Percentiles rank a stretch among this genome's conserved stretches.
Conservation (phyloP, 2,329 filamentous ascomycete genomes). For the Fusarium palustre region DNA sequence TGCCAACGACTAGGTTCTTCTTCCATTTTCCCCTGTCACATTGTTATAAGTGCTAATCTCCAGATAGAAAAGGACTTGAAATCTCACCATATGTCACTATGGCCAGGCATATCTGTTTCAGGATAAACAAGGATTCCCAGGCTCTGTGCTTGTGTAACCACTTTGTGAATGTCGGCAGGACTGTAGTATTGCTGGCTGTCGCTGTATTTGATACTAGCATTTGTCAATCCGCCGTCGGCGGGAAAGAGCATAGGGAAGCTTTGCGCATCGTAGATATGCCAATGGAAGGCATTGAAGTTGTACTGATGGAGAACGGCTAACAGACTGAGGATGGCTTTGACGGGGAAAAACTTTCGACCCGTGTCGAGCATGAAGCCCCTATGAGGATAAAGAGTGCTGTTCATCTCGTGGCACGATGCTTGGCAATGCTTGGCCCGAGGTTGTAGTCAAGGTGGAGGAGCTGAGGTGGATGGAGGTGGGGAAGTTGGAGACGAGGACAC, state of each 20-base stretch:
- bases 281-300: conserved; percentile 27
- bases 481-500: background rate
- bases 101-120: conserved; percentile 19
- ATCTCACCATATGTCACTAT: conserved; percentile 11
- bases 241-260: conserved; percentile 17
- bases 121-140: conserved; percentile 11
- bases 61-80: background rate
- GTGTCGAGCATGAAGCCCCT: conserved; percentile 24
- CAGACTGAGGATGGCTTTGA: conserved; percentile 3
- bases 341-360: conserved; percentile 18
- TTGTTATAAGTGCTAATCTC: background rate
- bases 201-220: conserved; percentile 9
- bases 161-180: background rate
- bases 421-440: background rate
- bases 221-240: background rate
- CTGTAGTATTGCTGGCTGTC: background rate
- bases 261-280: conserved; percentile 24
- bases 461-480: background rate
- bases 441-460: background rate
- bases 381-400: conserved; percentile 8
- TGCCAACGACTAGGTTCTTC: conserved; percentile 12
- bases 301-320: conserved; percentile 9
- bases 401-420: background rate
- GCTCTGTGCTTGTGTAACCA: background rate
- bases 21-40: background rate